Evolutionary conservation across 2,329 filamentous ascomycete species (phyloP).

Genomic region (Neonectria neomacrospora): DNA sequence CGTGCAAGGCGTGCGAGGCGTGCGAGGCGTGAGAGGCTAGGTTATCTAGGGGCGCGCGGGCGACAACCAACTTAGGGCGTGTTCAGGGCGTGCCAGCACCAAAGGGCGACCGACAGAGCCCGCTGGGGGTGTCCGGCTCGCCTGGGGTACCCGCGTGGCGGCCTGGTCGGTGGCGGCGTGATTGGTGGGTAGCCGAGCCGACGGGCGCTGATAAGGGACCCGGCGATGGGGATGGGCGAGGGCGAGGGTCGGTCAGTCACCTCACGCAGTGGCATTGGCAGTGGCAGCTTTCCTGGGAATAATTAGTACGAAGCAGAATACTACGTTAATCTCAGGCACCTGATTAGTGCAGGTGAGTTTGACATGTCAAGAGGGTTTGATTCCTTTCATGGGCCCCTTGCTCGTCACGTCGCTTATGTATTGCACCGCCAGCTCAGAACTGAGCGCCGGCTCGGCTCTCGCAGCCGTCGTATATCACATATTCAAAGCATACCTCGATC

Average conservation of each 20-base stretch:
- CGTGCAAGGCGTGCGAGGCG: slow-evolving; percentile 17
- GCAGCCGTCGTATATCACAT: background rate
- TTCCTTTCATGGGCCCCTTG: background rate
- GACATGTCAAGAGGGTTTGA: background rate
- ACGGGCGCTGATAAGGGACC: slow-evolving; percentile 41
- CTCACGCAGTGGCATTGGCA: too few species aligned
- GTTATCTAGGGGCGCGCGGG: slow-evolving; percentile 24
- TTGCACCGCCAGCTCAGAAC: background rate
- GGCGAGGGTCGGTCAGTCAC: background rate
- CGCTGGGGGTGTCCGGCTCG: slow-evolving; percentile 14
- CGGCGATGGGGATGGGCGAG: slow-evolving; percentile 2
- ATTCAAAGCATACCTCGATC: background rate
- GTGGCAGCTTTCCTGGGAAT: background rate
- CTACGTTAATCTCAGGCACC: background rate
- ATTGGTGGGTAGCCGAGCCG: slow-evolving; percentile 29
- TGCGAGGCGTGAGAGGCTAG: slow-evolving; percentile 17
- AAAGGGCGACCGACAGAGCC: slow-evolving; percentile 6
- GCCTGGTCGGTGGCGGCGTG: slow-evolving; percentile 24
- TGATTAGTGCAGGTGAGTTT: background rate
- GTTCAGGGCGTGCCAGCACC: slow-evolving; percentile 14
- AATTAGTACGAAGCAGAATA: background rate
- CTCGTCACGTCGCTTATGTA: background rate
- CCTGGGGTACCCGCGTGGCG: slow-evolving; percentile 30
- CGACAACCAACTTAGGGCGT: slow-evolving; percentile 1
- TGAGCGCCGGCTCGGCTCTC: background rate